Evolutionary conservation across 345 rosid species (phyloP).

Genomic region (Microcos paniculata): DNA sequence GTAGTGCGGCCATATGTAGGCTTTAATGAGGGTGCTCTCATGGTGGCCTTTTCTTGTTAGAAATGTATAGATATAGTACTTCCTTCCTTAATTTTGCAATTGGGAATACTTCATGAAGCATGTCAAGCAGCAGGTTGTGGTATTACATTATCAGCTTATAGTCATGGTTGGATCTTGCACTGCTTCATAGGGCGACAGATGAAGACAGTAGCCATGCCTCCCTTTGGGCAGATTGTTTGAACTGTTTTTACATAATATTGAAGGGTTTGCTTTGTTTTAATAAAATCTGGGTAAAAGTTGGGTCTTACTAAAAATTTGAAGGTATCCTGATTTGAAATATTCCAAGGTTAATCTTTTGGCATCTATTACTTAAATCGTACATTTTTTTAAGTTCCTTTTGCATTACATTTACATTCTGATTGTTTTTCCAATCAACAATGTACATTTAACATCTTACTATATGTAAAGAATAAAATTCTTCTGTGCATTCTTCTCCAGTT

Average conservation of each 20-base stretch:
- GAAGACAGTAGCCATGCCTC: neutral
- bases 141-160: neutral
- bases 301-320: neutral
- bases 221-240: neutral
- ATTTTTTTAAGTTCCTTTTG: constrained; percentile 1
- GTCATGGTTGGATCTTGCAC: neutral
- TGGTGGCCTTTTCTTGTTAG: neutral
- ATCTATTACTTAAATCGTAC: neutral
- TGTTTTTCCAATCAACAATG: neutral
- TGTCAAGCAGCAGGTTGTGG: neutral
- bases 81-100: neutral
- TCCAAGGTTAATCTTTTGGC: neutral
- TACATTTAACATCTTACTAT: neutral
- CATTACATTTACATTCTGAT: neutral
- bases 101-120: constrained; percentile 1
- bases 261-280: neutral
- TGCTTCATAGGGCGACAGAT: neutral
- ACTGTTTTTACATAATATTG: neutral
- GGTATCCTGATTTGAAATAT: neutral
- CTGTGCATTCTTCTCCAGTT: constrained; percentile 38
- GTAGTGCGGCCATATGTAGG: neutral
- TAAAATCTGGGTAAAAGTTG: neutral
- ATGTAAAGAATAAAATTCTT: too few species aligned
- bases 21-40: neutral
- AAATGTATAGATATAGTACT: constrained; percentile 1